Evolutionary conservation across 208 protist genomes (phyloP), one percentile per base, ranked within the genome.

Genomic region (Acanthamoeba quina): DNA sequence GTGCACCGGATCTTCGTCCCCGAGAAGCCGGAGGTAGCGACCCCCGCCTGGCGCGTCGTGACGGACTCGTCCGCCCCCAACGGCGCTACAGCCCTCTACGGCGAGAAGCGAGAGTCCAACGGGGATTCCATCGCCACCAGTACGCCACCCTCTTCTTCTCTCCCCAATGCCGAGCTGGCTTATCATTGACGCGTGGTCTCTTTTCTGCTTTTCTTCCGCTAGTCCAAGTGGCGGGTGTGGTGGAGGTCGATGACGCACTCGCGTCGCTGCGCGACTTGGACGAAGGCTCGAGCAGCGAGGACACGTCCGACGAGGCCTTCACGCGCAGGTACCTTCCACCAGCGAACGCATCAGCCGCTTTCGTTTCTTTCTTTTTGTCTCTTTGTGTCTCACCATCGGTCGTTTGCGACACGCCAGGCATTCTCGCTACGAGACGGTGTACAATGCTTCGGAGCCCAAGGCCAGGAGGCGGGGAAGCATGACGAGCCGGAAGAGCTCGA

Each of bases 251-350:
- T 37, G n/a, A 37, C 19, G 52, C 34, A 0, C 72, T 54, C 7
- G 9, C 21, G 41, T 44, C 44, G 24, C 44, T 44, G 29, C 64
- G 29, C 56, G 82, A 89, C 7, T n/a, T 44, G 64, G 82, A 89
- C 34, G 82, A 89, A 37, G 82, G 56, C 24, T 68, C 54, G 19
- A 89, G 82, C 56, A 89, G 82, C 82, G 82, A 89, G 29, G 82
- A 89, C 29, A 89, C 82, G 15, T 89, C 82, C 5, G 82, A 89
- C 82, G 82, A 89, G 56, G 82, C 82, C 26, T 89, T 89, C 47
- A 44, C 13, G 34, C n/a, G 34, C 52, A 89, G 82, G 56, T 66
- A 66, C 29, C 54, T 58, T 17, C 24, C 76, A n/a, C n/a, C 29
- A 41, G 52, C 21, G 54, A 24, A 52, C 74, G 11, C 64, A 19